These are phyloP conservation scores for Alternaria tenuissima DNA, from an alignment of 2,329 filamentous ascomycete species.

Conservation along the genomic window DNA sequence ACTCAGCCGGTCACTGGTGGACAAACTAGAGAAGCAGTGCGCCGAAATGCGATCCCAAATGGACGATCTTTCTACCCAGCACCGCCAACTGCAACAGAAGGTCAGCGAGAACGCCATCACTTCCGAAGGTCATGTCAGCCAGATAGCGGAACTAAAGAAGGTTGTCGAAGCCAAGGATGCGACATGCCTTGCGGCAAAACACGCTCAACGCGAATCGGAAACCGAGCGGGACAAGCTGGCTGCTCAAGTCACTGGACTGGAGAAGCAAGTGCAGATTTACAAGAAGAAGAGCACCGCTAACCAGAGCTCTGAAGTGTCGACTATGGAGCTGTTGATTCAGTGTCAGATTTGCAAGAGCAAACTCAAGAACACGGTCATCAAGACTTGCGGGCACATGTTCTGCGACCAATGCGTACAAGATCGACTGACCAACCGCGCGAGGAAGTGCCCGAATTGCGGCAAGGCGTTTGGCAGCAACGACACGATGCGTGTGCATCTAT, in stretches of 20 bases:
- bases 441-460: slow-evolving; percentile 95
- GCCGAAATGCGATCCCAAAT: slow-evolving; percentile 83
- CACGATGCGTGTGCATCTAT: slow-evolving; percentile 69
- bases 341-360: slow-evolving; percentile 93
- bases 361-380: slow-evolving; percentile 93
- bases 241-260: slow-evolving; percentile 76
- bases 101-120: slow-evolving; percentile 73
- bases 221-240: slow-evolving; percentile 81
- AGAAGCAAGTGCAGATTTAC: slow-evolving; percentile 86
- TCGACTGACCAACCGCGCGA: slow-evolving; percentile 84
- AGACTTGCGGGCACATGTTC: slow-evolving; percentile 94
- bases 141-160: slow-evolving; percentile 78
- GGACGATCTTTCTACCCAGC: slow-evolving; percentile 72
- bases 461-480: slow-evolving; percentile 91
- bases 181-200: slow-evolving; percentile 69
- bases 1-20: slow-evolving; percentile 75
- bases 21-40: slow-evolving; percentile 90
- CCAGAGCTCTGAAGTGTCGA: slow-evolving; percentile 81
- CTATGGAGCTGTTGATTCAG: slow-evolving; percentile 79
- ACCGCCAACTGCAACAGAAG: slow-evolving; percentile 77
- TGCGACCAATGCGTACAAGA: slow-evolving; percentile 91
- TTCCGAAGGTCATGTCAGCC: slow-evolving; percentile 75
- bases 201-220: slow-evolving; percentile 67
- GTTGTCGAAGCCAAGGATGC: slow-evolving; percentile 79
- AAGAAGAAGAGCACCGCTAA: slow-evolving; percentile 84